A percentile compares a stretch with the other conserved stretches of the same genome.
These are phyloP conservation scores for Tulasnella sp. DNA, from an alignment of 768 basidiomycete genomes.

Conservation along the genomic window DNA sequence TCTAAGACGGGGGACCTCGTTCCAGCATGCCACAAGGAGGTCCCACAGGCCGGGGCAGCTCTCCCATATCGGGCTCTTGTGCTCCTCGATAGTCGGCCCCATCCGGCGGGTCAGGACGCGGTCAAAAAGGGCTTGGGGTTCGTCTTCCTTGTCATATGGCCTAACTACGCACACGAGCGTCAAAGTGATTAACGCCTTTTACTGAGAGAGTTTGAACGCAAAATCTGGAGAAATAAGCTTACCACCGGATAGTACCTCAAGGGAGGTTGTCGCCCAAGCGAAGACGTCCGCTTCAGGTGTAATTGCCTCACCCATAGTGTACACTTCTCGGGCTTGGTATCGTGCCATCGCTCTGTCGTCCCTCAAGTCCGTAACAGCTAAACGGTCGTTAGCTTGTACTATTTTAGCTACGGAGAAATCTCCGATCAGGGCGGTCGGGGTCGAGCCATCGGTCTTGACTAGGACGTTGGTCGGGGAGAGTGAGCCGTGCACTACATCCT, in stretches of 20 bases:
- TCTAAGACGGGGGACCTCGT: not conserved
- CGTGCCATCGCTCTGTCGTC: not conserved
- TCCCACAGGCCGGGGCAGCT: not conserved
- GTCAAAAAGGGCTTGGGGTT: not conserved
- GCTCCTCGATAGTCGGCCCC: not conserved
- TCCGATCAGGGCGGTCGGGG: not conserved
- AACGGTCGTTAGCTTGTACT: not conserved
- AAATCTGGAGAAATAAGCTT: not conserved
- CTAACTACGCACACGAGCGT: not conserved
- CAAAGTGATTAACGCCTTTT: not conserved
- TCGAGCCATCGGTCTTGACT: not conserved
- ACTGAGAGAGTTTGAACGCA: no score
- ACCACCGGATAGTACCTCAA: not conserved
- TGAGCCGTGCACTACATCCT: not conserved
- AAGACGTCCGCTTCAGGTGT: not conserved
- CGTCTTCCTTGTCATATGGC: not conserved
- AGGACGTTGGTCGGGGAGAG: not conserved
- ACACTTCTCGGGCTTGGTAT: not conserved
- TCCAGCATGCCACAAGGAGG: not conserved
- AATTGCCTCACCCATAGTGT: not conserved
- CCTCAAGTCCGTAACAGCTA: not conserved
- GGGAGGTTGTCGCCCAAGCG: not conserved
- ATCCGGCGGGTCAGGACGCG: not conserved
- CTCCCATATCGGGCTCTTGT: not conserved
- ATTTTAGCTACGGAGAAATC: not conserved